A percentile compares a stretch with the other conserved stretches of the same genome.
Conservation (phyloP, 2,329 filamentous ascomycete genomes). For the Tricladium varicosporioides region DNA sequence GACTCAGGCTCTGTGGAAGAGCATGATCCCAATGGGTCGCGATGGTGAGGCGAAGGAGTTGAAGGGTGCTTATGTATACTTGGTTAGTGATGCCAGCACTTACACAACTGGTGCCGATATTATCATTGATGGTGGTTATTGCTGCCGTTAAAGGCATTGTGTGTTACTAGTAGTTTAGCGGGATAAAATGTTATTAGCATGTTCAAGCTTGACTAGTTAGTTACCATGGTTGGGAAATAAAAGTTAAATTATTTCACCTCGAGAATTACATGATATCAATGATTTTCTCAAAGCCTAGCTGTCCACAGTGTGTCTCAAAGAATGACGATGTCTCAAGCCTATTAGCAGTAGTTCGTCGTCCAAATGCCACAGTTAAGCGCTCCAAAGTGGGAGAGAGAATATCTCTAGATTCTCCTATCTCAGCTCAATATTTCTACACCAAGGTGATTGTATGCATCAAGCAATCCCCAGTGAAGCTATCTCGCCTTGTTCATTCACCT, state of each 20-base stretch:
- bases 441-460: constrained; percentile 37
- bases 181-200: neutral
- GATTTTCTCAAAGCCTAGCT: no score
- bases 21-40: constrained; percentile 57
- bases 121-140: constrained; percentile 48
- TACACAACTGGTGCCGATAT: constrained; percentile 50
- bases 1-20: constrained; percentile 55
- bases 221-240: neutral
- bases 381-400: neutral
- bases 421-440: neutral
- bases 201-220: neutral
- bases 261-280: no score
- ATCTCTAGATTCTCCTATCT: neutral
- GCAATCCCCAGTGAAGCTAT: constrained; percentile 75
- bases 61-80: constrained; percentile 55
- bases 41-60: constrained; percentile 61
- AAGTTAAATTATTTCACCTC: neutral
- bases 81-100: constrained; percentile 44
- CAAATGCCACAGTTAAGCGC: neutral
- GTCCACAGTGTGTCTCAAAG: no score
- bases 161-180: neutral
- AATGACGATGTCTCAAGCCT: no score
- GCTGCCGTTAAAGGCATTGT: constrained; percentile 2
- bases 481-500: constrained; percentile 79
- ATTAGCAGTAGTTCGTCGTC: no score